These are phyloP conservation scores for Galerina sulciceps DNA, from an alignment of 768 basidiomycete species.

Conservation along the genomic window DNA sequence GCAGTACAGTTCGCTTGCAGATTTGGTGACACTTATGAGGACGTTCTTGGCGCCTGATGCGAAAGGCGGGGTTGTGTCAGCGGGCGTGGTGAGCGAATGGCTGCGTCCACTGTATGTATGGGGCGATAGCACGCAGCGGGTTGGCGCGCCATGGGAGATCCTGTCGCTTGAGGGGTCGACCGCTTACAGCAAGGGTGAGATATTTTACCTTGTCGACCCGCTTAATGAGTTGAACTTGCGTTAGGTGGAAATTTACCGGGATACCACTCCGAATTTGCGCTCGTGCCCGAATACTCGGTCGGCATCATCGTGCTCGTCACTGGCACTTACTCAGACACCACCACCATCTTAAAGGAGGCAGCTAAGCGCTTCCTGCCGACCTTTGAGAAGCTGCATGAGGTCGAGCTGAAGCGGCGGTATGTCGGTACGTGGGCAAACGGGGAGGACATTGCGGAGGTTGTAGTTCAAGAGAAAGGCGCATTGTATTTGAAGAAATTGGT, in stretches of 20 bases:
- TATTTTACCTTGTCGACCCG: conserved; percentile 1
- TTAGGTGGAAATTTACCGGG: conserved; percentile 44
- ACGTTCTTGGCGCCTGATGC: conserved; percentile 46
- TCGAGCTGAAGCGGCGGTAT: conserved; percentile 28
- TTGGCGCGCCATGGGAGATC: conserved; percentile 50
- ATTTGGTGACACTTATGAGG: conserved; percentile 47
- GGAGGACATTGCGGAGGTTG: conserved; percentile 29
- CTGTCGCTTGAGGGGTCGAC: conserved; percentile 32
- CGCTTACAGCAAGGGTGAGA: conserved; percentile 36
- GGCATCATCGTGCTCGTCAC: conserved; percentile 46
- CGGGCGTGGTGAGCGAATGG: conserved; percentile 43
- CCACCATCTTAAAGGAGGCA: conserved; percentile 33
- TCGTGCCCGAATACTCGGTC: conserved; percentile 43
- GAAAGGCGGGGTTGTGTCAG: conserved; percentile 36
- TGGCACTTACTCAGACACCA: conserved; percentile 36
- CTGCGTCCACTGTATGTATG: conserved; percentile 42
- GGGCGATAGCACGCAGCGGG: conserved; percentile 38
- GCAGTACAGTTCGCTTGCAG: conserved; percentile 54
- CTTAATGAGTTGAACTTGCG: not conserved
- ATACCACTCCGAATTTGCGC: conserved; percentile 41
- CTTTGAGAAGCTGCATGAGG: conserved; percentile 34
- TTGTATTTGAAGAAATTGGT: conserved; percentile 34
- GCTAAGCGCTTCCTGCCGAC: conserved; percentile 36
- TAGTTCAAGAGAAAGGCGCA: conserved; percentile 31
- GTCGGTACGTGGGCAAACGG: conserved; percentile 39